Evolutionary conservation across 805 yeast species (phyloP).

Genomic region (Cyberlindnera japonica): DNA sequence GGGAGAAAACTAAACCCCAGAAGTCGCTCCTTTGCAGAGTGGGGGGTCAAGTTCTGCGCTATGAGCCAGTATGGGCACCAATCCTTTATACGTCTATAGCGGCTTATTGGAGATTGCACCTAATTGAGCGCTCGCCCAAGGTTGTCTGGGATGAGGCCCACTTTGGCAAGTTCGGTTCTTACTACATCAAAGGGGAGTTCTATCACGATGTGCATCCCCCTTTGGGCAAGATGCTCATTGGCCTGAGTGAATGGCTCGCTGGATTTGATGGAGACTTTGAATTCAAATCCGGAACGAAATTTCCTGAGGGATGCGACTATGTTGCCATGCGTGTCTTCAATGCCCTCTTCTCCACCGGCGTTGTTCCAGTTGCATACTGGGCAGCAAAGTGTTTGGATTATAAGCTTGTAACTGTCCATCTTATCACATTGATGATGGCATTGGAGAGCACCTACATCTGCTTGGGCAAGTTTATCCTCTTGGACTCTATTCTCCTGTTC

Average conservation of each 20-base stretch:
- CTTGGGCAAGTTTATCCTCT: constrained; percentile 66
- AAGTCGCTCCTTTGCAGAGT: constrained; percentile 1
- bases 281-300: constrained; percentile 62
- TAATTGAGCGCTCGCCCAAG: constrained; percentile 49
- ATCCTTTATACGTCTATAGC: constrained; percentile 42
- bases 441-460: constrained; percentile 69
- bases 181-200: constrained; percentile 73
- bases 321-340: constrained; percentile 69
- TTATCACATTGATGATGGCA: constrained; percentile 58
- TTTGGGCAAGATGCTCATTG: constrained; percentile 76
- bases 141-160: constrained; percentile 93
- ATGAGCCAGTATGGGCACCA: constrained; percentile 36
- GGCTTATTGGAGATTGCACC: constrained; percentile 54
- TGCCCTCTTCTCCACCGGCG: constrained; percentile 59
- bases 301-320: constrained; percentile 60
- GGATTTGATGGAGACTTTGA: constrained; percentile 77
- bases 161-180: constrained; percentile 83
- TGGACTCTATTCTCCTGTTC: constrained; percentile 73
- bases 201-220: constrained; percentile 90
- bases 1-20: constrained; percentile 1
- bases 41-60: constrained; percentile 1
- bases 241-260: constrained; percentile 75
- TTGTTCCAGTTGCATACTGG: constrained; percentile 69
- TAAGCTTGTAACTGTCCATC: constrained; percentile 48
- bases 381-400: constrained; percentile 60